These are phyloP conservation scores for Hymenoscyphus occultus DNA, from an alignment of 2,329 filamentous ascomycete species.

Conservation along the genomic window DNA sequence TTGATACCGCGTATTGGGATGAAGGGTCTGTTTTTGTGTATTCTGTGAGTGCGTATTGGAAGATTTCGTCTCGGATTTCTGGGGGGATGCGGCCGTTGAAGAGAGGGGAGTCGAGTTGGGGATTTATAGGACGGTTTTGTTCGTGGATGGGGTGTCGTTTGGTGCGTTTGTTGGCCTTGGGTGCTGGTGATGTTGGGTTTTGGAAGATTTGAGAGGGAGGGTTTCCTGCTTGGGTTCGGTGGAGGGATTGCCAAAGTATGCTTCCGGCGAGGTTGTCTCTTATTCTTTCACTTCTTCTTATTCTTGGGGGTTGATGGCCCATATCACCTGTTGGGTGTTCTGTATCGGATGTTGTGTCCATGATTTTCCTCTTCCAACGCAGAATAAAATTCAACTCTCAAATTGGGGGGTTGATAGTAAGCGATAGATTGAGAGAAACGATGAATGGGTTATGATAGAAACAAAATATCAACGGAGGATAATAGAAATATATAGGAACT, in stretches of 20 bases:
- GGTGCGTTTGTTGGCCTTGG: background rate
- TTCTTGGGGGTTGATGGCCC: background rate
- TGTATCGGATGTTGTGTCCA: background rate
- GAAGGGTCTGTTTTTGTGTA: conserved; percentile 13
- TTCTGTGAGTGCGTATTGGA: conserved; percentile 24
- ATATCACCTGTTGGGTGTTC: background rate
- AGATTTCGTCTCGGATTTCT: conserved; percentile 26
- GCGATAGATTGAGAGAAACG: no score
- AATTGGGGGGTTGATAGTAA: background rate
- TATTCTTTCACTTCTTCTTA: background rate
- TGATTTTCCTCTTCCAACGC: background rate
- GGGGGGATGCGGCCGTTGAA: conserved; percentile 27
- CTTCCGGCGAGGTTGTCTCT: background rate
- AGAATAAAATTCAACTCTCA: background rate
- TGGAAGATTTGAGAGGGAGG: background rate
- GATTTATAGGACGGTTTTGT: conserved; percentile 13
- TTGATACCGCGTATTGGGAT: conserved; percentile 12
- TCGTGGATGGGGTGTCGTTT: conserved; percentile 12
- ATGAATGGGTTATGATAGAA: no score
- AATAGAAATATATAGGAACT: background rate
- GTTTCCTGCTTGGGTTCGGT: background rate
- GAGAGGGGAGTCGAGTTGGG: conserved; percentile 22
- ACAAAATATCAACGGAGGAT: background rate
- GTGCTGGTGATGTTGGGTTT: background rate
- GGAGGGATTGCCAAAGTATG: background rate